Base-by-base conservation (phyloP, 1,139 yeast species). In the Wickerhamomyces sp. region DNA sequence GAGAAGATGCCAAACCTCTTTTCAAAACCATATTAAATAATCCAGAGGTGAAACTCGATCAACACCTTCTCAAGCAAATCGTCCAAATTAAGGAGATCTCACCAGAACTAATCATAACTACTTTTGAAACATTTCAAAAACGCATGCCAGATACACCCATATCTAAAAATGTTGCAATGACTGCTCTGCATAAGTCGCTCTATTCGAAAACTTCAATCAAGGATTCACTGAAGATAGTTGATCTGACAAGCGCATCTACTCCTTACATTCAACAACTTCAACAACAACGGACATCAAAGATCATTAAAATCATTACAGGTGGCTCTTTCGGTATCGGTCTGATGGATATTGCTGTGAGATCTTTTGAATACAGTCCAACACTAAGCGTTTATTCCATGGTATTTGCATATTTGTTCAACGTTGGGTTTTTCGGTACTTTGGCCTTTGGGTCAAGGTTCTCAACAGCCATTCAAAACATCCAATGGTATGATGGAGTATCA, bases 401-500 rank as follows among this genome's bases (percentile, higher is more conserved):
- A 10, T 59, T 74, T 26, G 76, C 88, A 0, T 84, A 83, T 51
- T 46, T 82, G 11, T 55, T 75, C 23, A 82, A 83, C 48, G 68
- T 83, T 33, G 68, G 84, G 17, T 73, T 75, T 47, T 70, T 77
- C 42, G 72, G 78, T 5, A 66, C 80, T 2, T 57, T 83, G 31
- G 82, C 78, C 2, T 62, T 69, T 40, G 68, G 73, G 2, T 73
- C 83, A 16, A 62, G 75, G 38, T 72, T 74, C 29, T 75, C 81
- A 3, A 66, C 85, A 25, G 78, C 79, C 27, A 89, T 88, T 3
- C 59, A 60, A 4, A 57, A 64, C 40, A 62, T 79, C 31, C 68
- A 73, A 15, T 79, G 85, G 84, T 72, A 71, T 37, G 71, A 71
- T 45, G 87, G 87, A 5, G 76, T 85, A 0, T 70, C 79, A 42